Percentiles rank a stretch among this genome's conserved stretches.
Evolutionary conservation across 2,329 filamentous ascomycete genomes (phyloP).

Genomic region (Herpotrichia juniperi): DNA sequence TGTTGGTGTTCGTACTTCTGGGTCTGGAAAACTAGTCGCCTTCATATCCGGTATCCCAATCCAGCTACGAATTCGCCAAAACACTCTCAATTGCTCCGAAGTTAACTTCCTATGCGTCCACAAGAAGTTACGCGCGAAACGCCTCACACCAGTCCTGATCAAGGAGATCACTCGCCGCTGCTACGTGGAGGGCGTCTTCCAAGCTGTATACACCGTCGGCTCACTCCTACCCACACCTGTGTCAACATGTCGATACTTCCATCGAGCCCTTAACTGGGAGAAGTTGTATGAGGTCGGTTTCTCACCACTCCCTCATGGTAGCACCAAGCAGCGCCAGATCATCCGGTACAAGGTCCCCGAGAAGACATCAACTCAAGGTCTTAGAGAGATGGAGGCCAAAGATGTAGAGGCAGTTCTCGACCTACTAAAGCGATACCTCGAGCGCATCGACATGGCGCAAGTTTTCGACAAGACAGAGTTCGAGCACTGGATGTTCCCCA

Average conservation of each 20-base stretch:
- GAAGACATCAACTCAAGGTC: slow-evolving; percentile 71
- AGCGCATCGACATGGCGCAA: slow-evolving; percentile 82
- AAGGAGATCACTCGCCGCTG: slow-evolving; percentile 95
- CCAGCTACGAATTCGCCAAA: slow-evolving; percentile 77
- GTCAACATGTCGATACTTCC: slow-evolving; percentile 93
- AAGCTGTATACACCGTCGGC: slow-evolving; percentile 95
- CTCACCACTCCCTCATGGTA: slow-evolving; percentile 81
- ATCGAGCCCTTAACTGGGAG: slow-evolving; percentile 91
- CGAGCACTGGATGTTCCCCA: slow-evolving; percentile 83
- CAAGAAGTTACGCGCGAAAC: slow-evolving; percentile 94
- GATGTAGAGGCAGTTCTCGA: slow-evolving; percentile 78
- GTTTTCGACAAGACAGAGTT: slow-evolving; percentile 81
- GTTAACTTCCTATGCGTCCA: slow-evolving; percentile 99
- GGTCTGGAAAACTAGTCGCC: slow-evolving; percentile 86
- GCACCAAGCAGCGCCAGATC: slow-evolving; percentile 84
- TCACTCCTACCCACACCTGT: slow-evolving; percentile 90
- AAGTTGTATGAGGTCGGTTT: slow-evolving; percentile 96
- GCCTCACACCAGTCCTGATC: slow-evolving; percentile 91
- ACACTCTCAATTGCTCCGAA: slow-evolving; percentile 78
- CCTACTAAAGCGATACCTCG: slow-evolving; percentile 77
- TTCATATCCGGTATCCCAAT: slow-evolving; percentile 96
- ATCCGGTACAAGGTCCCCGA: slow-evolving; percentile 84
- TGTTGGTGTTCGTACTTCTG: slow-evolving; percentile 84
- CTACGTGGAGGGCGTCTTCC: slow-evolving; percentile 85
- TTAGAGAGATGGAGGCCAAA: slow-evolving; percentile 79